Conservation (phyloP, 805 yeast genomes). For the Komagataella kurtzmanii region DNA sequence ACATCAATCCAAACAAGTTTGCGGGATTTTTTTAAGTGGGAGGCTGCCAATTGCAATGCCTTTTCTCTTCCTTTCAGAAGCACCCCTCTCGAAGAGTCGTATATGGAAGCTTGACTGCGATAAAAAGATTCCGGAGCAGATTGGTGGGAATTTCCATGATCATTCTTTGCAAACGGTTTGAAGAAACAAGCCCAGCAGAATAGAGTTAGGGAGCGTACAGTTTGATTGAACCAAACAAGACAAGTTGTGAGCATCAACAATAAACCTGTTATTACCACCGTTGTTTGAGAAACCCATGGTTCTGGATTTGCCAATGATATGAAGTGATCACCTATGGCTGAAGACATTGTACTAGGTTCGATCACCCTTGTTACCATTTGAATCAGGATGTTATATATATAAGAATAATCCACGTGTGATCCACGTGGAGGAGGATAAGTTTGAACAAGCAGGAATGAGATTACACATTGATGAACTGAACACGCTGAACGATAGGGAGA, state of each 20-base stretch:
- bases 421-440: not conserved
- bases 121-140: constrained; percentile 57
- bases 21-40: constrained; percentile 33
- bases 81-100: constrained; percentile 56
- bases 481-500: not conserved
- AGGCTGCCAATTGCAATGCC: constrained; percentile 43
- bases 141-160: constrained; percentile 27
- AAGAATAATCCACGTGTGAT: not conserved
- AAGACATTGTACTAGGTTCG: not conserved
- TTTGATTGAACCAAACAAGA: not conserved
- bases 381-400: not conserved
- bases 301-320: not conserved
- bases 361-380: not conserved
- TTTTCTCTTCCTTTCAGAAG: constrained; percentile 60
- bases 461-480: not conserved
- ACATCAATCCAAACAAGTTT: constrained; percentile 61
- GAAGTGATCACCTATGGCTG: not conserved
- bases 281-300: not conserved
- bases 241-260: not conserved
- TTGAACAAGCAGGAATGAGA: not conserved
- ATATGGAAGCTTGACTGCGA: constrained; percentile 63
- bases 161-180: constrained; percentile 19
- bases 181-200: constrained; percentile 42
- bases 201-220: constrained; percentile 7
- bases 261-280: not conserved